These are phyloP conservation scores for Castanea sativa DNA, from an alignment of 306 rosid species.

Conservation along the genomic window DNA sequence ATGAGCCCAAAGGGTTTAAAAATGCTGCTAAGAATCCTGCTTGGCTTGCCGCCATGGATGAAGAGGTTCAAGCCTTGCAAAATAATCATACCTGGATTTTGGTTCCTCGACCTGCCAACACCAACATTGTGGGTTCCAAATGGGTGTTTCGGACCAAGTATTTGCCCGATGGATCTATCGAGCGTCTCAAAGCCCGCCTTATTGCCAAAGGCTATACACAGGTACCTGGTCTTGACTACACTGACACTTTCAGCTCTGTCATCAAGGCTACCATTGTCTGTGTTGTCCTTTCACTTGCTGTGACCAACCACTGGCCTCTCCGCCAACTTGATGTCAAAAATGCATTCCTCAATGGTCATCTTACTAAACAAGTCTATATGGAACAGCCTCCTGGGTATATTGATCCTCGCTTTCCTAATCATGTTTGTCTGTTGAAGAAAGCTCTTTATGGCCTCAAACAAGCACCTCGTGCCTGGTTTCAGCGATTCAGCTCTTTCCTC, in stretches of 20 bases:
- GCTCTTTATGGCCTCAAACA: background rate
- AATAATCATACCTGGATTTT: background rate
- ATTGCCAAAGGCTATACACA: background rate
- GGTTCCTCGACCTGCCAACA: background rate
- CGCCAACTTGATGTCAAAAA: background rate
- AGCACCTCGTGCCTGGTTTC: background rate
- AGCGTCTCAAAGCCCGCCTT: background rate
- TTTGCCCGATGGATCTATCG: background rate
- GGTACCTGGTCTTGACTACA: background rate
- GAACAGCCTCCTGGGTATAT: background rate
- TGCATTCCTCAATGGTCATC: background rate
- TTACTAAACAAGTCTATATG: background rate
- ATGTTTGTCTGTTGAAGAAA: background rate
- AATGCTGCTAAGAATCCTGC: background rate
- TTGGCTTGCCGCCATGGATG: background rate
- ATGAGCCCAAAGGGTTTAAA: background rate
- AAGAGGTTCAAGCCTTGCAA: background rate
- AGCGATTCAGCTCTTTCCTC: background rate
- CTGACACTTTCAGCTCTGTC: background rate
- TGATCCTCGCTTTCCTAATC: background rate
- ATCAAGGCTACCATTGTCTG: background rate
- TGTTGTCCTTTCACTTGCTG: background rate
- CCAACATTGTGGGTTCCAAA: background rate
- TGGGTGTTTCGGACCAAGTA: background rate
- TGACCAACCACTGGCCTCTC: background rate